phyloP scores from a whole-genome alignment of 1,284 basidiomycete genomes.

The Sanghuangporus baumii region DNA sequence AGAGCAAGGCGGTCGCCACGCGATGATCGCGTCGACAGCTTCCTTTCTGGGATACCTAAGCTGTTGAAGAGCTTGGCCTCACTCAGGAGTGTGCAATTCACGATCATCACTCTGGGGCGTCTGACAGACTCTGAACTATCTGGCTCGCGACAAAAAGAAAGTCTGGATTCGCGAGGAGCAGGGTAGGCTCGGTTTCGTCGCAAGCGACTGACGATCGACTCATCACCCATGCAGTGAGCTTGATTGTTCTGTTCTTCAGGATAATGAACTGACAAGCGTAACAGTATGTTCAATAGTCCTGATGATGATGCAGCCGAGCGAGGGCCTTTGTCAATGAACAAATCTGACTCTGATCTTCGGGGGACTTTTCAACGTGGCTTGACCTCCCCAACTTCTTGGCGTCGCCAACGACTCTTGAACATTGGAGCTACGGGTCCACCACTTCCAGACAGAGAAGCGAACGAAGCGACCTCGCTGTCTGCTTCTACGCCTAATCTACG shows the following conservation, averaged over 20 bases:
- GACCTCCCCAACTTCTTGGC: constrained; percentile 40
- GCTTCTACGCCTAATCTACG: constrained; percentile 20
- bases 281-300: not conserved
- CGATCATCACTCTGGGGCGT: not conserved
- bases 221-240: not conserved
- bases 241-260: not conserved
- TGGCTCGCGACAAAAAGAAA: not conserved
- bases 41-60: not conserved
- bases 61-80: not conserved
- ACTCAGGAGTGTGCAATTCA: not conserved
- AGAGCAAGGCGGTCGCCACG: not conserved
- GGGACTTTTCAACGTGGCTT: constrained; percentile 28
- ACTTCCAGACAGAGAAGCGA: not conserved
- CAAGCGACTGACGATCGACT: not conserved
- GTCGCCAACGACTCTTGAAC: constrained; percentile 45
- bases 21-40: not conserved
- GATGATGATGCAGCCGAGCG: not conserved
- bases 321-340: constrained; percentile 1
- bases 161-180: not conserved
- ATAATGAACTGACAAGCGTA: not conserved
- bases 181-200: not conserved
- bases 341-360: constrained; percentile 12
- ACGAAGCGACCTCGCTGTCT: constrained; percentile 27
- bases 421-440: constrained; percentile 33
- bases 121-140: not conserved